These are phyloP conservation scores for Tolypocladium tropicale DNA, from an alignment of 2,329 filamentous ascomycete species.

Conservation along the genomic window DNA sequence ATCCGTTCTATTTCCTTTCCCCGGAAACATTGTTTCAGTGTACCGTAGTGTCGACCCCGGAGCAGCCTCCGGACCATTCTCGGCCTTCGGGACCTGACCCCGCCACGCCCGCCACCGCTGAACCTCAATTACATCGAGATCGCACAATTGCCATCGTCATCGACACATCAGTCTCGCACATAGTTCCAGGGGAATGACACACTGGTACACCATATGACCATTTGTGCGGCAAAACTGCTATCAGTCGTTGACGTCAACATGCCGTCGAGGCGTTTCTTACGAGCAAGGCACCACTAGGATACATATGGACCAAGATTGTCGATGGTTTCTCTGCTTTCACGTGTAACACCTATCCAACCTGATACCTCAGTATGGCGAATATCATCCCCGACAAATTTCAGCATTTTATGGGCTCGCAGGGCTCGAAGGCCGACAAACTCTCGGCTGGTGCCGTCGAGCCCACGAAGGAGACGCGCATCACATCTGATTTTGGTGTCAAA, in stretches of 20 bases:
- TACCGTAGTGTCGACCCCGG: too few relatives aligned
- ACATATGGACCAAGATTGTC: background rate
- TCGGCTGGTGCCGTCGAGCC: slow-evolving; percentile 47
- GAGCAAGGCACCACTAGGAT: background rate
- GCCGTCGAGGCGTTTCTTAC: background rate
- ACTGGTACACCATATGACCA: background rate
- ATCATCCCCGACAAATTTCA: background rate
- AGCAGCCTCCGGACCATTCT: background rate
- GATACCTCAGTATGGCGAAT: background rate
- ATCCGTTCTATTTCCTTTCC: background rate
- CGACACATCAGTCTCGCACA: background rate
- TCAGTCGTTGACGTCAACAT: background rate
- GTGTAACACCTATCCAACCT: background rate
- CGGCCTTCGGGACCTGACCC: background rate
- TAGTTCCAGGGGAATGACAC: background rate
- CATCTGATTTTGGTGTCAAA: slow-evolving; percentile 69
- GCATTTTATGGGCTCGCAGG: slow-evolving; percentile 22
- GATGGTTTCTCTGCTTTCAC: too few relatives aligned
- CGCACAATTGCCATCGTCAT: background rate
- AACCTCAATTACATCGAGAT: background rate
- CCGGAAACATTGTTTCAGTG: too few relatives aligned
- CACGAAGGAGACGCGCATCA: slow-evolving; percentile 49
- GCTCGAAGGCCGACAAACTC: slow-evolving; percentile 53
- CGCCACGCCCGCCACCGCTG: background rate
- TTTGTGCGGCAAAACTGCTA: background rate